Conservation (phyloP, 345 rosid genomes). For the Eucalyptus caleyi region DNA sequence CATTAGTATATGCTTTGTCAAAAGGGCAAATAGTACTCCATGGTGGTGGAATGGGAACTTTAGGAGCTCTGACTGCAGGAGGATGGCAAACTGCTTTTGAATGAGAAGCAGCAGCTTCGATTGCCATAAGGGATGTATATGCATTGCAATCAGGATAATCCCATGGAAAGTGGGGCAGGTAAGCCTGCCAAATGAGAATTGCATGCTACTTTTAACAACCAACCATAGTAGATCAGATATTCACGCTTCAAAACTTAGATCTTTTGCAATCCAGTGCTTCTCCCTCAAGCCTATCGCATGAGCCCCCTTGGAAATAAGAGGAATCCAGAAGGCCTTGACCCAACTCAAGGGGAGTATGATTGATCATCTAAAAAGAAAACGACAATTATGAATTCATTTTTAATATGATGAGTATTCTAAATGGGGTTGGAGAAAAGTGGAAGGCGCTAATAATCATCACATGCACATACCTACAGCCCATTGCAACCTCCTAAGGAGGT, state of each 20-base stretch:
- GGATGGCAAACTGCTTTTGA: slow-evolving; percentile 36
- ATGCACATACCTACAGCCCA: background rate
- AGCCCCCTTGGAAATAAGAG: slow-evolving; percentile 58
- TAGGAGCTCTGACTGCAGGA: slow-evolving; percentile 41
- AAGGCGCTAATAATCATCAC: background rate
- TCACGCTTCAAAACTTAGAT: slow-evolving; percentile 18
- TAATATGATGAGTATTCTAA: background rate
- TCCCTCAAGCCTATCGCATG: slow-evolving; percentile 77
- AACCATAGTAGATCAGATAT: background rate
- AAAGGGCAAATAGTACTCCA: slow-evolving; percentile 48
- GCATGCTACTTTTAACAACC: background rate
- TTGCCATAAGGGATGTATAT: slow-evolving; percentile 37
- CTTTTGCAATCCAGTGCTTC: slow-evolving; percentile 76
- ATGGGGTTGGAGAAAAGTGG: background rate
- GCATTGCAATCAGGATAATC: slow-evolving; percentile 84
- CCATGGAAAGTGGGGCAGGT: slow-evolving; percentile 65
- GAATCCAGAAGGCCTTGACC: slow-evolving; percentile 62
- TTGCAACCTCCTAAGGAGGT: background rate
- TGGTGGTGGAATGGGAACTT: slow-evolving; percentile 58
- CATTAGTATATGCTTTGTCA: background rate
- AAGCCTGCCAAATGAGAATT: slow-evolving; percentile 30
- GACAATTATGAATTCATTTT: background rate
- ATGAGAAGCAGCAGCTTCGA: slow-evolving; percentile 32
- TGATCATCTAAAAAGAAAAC: slow-evolving; percentile 49
- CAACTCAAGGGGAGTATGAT: slow-evolving; percentile 75